A percentile compares a stretch with the other conserved stretches of the same genome.
Conservation (phyloP, 1,139 yeast genomes). For the Trichomonascaceae sp. region DNA sequence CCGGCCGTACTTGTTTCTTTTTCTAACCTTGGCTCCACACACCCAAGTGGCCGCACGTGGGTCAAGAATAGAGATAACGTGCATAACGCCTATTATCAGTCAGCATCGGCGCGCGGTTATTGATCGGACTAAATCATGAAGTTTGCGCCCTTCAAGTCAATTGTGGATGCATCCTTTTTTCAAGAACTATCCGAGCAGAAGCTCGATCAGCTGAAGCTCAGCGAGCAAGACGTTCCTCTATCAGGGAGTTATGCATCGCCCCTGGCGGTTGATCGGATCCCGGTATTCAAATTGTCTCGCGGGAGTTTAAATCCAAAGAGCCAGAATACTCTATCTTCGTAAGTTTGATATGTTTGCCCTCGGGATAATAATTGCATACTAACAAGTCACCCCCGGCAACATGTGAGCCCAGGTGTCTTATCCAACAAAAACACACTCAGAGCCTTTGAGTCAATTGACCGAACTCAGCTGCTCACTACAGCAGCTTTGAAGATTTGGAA, state of each 20-base stretch:
- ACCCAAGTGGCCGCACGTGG: too few relatives aligned
- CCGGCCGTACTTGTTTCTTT: too few relatives aligned
- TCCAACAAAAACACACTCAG: not conserved
- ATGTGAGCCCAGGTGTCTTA: not conserved
- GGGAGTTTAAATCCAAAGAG: constrained; percentile 13
- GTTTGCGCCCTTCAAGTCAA: constrained; percentile 51
- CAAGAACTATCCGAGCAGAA: constrained; percentile 55
- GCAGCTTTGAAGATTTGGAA: constrained; percentile 9
- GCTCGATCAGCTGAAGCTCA: constrained; percentile 52
- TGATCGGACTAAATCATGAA: too few relatives aligned
- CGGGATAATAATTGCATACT: not conserved
- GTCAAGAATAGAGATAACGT: too few relatives aligned
- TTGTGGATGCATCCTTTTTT: constrained; percentile 79
- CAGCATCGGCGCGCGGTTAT: too few relatives aligned
- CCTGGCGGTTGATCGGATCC: constrained; percentile 24
- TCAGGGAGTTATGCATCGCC: constrained; percentile 32
- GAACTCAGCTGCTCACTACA: not conserved
- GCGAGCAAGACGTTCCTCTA: constrained; percentile 33
- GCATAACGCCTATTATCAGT: too few relatives aligned
- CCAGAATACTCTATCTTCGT: constrained; percentile 4
- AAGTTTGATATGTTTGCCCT: constrained; percentile 1
- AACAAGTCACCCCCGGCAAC: constrained; percentile 2
- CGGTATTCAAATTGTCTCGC: constrained; percentile 13
- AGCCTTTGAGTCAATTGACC: not conserved
- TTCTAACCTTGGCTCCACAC: too few relatives aligned